phyloP scores from a whole-genome alignment of 352 stramenopile species.

The Phytophthora fragariaefolia region DNA sequence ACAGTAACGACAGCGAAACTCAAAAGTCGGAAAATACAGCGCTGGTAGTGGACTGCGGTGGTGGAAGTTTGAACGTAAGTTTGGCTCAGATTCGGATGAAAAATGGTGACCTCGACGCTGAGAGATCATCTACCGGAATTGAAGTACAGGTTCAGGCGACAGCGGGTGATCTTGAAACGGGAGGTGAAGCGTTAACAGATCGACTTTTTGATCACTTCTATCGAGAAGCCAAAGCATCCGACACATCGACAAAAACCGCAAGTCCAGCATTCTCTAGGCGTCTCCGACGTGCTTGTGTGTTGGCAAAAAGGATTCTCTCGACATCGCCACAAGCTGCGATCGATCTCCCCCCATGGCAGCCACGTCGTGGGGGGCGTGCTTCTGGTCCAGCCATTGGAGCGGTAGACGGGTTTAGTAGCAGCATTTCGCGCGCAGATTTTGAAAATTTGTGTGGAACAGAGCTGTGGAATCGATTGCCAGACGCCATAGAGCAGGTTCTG shows the following conservation, averaged over 20 bases:
- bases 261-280: slow-evolving; percentile 22
- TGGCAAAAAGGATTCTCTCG: slow-evolving; percentile 57
- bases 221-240: slow-evolving; percentile 5
- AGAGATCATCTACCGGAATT: slow-evolving; percentile 20
- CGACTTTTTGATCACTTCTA: slow-evolving; percentile 29
- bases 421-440: slow-evolving; percentile 46
- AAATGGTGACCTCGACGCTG: slow-evolving; percentile 8
- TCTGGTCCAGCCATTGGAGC: neutral
- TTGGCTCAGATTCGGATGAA: slow-evolving; percentile 23
- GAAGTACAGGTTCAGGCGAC: slow-evolving; percentile 30
- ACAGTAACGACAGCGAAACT: slow-evolving; percentile 2
- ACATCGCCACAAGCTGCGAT: slow-evolving; percentile 40
- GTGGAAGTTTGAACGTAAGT: slow-evolving; percentile 39
- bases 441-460: slow-evolving; percentile 41
- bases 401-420: slow-evolving; percentile 27
- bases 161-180: slow-evolving; percentile 23
- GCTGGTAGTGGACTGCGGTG: slow-evolving; percentile 45
- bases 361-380: slow-evolving; percentile 8
- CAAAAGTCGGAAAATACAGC: slow-evolving; percentile 33
- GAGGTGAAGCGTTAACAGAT: slow-evolving; percentile 27
- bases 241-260: slow-evolving; percentile 1
- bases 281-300: slow-evolving; percentile 40
- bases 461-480: slow-evolving; percentile 33
- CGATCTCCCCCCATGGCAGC: slow-evolving; percentile 37
- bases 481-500: slow-evolving; percentile 33